Percentiles rank a stretch among this genome's conserved stretches.
phyloP scores from a whole-genome alignment of 164 flowering plant species.

The Litsea cubeba region DNA sequence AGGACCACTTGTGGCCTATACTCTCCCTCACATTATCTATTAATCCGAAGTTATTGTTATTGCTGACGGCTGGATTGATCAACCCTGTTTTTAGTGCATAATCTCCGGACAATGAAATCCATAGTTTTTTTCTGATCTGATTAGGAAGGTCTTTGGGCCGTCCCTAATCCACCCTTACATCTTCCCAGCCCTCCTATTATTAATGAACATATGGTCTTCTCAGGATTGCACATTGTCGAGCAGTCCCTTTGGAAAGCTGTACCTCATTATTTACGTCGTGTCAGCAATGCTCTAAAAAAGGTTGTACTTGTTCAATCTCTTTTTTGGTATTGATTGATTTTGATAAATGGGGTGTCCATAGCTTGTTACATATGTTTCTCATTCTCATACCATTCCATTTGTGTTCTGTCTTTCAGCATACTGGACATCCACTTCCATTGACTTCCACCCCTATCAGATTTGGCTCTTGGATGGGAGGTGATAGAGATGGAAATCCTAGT shows the following conservation, averaged over 20 bases:
- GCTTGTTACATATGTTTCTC: background rate
- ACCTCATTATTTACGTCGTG: constrained; percentile 90
- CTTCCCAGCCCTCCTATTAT: too few relatives aligned
- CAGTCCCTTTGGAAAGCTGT: constrained; percentile 96
- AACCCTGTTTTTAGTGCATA: too few relatives aligned
- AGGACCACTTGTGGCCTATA: too few relatives aligned
- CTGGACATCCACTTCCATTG: constrained; percentile 86
- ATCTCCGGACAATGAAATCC: too few relatives aligned
- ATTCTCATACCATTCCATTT: constrained; percentile 1
- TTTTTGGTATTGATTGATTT: background rate
- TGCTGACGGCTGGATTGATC: too few relatives aligned
- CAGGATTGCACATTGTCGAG: constrained; percentile 88
- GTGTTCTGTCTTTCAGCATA: constrained; percentile 48
- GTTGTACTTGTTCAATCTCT: constrained; percentile 20
- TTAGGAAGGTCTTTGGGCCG: too few relatives aligned
- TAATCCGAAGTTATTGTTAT: too few relatives aligned
- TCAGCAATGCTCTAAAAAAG: constrained; percentile 90
- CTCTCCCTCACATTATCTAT: too few relatives aligned
- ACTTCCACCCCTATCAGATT: constrained; percentile 85
- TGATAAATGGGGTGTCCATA: background rate
- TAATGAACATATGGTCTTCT: background rate
- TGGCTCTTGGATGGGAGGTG: constrained; percentile 99
- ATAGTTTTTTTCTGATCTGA: too few relatives aligned
- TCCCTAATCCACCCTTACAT: too few relatives aligned
- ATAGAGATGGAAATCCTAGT: constrained; percentile 97